Conservation (phyloP, 108 stramenopile species). For the Nitzschia sp. region DNA sequence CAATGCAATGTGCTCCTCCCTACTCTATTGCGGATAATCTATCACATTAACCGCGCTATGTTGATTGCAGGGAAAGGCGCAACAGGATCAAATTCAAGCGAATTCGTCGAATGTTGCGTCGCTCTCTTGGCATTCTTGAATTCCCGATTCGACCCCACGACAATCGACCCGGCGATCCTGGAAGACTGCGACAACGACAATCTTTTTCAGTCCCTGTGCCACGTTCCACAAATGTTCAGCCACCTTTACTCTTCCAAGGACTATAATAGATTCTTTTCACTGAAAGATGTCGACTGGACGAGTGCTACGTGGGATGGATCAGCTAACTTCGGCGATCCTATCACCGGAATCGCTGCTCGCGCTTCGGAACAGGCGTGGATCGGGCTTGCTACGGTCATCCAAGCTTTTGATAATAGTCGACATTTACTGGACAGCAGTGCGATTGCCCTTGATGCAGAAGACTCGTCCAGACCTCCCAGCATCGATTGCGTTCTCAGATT, state of each 20-base stretch:
- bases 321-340: neutral
- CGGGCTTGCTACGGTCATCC: neutral
- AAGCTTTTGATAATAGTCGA: neutral
- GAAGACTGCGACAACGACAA: neutral
- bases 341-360: neutral
- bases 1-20: slow-evolving; percentile 8
- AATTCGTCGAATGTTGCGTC: neutral
- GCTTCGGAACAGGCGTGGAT: neutral
- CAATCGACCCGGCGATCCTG: neutral
- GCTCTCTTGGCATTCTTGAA: neutral
- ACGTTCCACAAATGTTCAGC: neutral
- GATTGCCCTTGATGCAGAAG: neutral
- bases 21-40: neutral
- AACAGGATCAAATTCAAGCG: neutral
- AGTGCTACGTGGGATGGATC: neutral
- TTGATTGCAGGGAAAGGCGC: neutral
- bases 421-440: neutral
- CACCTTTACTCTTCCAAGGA: neutral
- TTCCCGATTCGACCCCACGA: neutral
- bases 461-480: no score
- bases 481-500: no score
- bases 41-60: neutral
- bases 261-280: neutral
- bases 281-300: neutral
- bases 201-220: neutral